Base-by-base conservation (phyloP, 2,329 filamentous ascomycete species). In the Penicillium sumatraense region DNA sequence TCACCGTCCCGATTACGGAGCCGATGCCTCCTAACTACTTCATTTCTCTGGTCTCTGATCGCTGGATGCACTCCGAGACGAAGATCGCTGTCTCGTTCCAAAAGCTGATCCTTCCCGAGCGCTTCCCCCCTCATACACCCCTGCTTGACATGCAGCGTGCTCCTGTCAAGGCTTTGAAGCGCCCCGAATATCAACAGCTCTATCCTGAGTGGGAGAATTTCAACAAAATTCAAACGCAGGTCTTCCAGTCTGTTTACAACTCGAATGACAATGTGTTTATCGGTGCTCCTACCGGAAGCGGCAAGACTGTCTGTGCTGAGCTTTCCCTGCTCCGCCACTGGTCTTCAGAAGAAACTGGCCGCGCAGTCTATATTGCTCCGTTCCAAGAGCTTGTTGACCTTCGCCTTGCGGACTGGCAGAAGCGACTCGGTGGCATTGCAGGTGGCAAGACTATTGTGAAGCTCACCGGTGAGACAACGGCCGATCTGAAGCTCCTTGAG, bases 21-120 rank as follows among this genome's bases (percentile, higher is more conserved):
- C 96, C 96, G 0, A 96, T 98, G 90, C 95, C 95, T 13, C 95
- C 96, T 0, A 96, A 99, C 74, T 99, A 99, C 78, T 99, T 99
- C 77, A 91, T 99, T 67, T 95, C 92, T 0, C 85, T 99, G 35
- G 79, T 97, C 18, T 98, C 93, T 3, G 95, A 99, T 73, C 84
- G 95, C 64, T 99, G 95, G 95, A 97, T 99, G 91, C 91, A 96
- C 71, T 91, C 93, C 0, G 93, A 99, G 77, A 96, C 93, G 1
- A 92, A 93, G 70, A 80, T 99, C 51, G 89, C 93, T 0, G 89
- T 99, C 2, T 93, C 93, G 0, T 98, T 99, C 79, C 90, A 96
- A 72, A 97, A 97, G 72, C 82, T 99, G 24, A 89, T 96, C 40
- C 82, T 99, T 5, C 95, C 95, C 0, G 93, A 97, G 73, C 95